phyloP scores from a whole-genome alignment of 495 filamentous ascomycete species.

The Lepraria neglecta region DNA sequence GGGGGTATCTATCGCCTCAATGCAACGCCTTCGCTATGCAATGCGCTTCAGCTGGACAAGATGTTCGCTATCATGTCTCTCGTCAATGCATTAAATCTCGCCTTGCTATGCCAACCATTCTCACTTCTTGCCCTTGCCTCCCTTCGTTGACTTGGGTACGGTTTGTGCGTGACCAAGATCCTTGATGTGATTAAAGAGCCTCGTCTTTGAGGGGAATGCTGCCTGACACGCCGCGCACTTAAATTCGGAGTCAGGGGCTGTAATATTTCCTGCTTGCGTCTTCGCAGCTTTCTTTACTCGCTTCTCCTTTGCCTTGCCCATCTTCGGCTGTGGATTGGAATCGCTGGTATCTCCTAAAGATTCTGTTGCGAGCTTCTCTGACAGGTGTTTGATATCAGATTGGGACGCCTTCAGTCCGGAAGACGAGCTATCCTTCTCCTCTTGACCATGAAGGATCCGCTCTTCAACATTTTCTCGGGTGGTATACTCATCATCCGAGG shows the following conservation, averaged over 20 bases:
- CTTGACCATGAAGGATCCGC: slow-evolving; percentile 19
- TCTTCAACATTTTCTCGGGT: slow-evolving; percentile 42
- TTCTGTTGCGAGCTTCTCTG: slow-evolving; percentile 28
- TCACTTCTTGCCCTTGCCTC: slow-evolving; percentile 35
- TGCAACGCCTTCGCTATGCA: slow-evolving; percentile 18
- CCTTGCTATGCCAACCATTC: slow-evolving; percentile 2
- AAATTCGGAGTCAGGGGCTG: slow-evolving; percentile 24
- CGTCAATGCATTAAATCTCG: neutral
- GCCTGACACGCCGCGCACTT: slow-evolving; percentile 57
- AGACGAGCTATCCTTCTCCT: neutral
- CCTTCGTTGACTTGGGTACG: slow-evolving; percentile 29
- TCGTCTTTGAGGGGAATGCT: slow-evolving; percentile 59
- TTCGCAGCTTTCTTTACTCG: slow-evolving; percentile 73
- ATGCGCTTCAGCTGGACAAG: neutral
- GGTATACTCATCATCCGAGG: slow-evolving; percentile 41
- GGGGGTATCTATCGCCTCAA: neutral
- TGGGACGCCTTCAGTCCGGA: neutral
- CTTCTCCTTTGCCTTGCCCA: slow-evolving; percentile 86
- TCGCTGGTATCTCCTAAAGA: slow-evolving; percentile 25
- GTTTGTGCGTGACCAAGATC: slow-evolving; percentile 54
- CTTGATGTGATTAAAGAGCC: slow-evolving; percentile 69
- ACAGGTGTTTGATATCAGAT: slow-evolving; percentile 14
- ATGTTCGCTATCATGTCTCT: neutral
- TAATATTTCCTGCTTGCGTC: slow-evolving; percentile 35
- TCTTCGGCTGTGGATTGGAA: slow-evolving; percentile 39